These are phyloP conservation scores for Aspergillus heteromorphus DNA, from an alignment of 495 filamentous ascomycete species.

Conservation along the genomic window DNA sequence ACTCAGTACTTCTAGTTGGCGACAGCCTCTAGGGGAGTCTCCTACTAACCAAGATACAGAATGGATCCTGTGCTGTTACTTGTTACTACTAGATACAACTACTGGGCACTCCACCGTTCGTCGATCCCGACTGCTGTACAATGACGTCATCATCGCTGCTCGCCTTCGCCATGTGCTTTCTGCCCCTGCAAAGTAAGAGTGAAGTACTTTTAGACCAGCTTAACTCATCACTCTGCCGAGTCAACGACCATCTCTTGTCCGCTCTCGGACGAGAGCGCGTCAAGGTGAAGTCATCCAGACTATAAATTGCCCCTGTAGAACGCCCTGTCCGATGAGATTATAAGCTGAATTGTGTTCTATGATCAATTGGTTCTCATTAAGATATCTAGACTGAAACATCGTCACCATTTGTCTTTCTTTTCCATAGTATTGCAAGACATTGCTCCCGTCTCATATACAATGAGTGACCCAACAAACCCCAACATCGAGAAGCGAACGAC, in stretches of 20 bases:
- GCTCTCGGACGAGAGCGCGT: conserved; percentile 15
- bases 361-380: background rate
- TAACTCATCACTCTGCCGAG: background rate
- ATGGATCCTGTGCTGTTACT: background rate
- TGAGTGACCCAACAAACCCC: conserved; percentile 53
- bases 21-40: too few relatives aligned
- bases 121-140: background rate
- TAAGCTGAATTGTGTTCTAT: background rate
- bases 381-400: too few relatives aligned
- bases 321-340: background rate
- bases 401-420: too few relatives aligned
- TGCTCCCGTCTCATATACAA: conserved; percentile 10
- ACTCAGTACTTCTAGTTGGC: too few relatives aligned
- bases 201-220: background rate
- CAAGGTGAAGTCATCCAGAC: conserved; percentile 30
- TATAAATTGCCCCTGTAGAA: conserved; percentile 6
- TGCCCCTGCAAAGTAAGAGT: background rate
- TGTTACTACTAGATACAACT: too few relatives aligned
- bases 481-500: conserved; percentile 52
- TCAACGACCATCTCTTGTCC: background rate
- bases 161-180: background rate
- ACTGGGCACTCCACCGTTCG: too few relatives aligned
- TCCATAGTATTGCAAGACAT: too few relatives aligned
- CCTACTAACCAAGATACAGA: too few relatives aligned
- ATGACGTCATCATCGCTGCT: background rate